Conservation (phyloP, 2,329 filamentous ascomycete species). For the Iodosphaeria phyllophila region DNA sequence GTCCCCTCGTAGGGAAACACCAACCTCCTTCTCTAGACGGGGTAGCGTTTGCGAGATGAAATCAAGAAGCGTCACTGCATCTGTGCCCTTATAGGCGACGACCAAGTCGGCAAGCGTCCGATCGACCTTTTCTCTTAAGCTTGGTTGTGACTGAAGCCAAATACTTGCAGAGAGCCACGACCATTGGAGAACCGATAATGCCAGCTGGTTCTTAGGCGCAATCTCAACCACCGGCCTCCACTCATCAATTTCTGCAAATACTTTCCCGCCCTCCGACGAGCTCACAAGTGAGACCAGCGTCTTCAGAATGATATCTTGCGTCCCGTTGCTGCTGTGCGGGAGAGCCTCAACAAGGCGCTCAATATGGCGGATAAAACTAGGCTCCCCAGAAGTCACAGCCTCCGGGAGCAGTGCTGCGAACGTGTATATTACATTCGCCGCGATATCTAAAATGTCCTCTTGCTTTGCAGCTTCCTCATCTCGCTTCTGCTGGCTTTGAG, state of each 20-base stretch:
- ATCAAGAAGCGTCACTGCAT: constrained; percentile 37
- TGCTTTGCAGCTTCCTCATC: constrained; percentile 15
- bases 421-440: constrained; percentile 41
- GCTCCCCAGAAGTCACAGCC: constrained; percentile 19
- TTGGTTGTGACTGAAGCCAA: constrained; percentile 10
- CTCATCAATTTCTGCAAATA: constrained; percentile 27
- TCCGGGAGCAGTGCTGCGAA: constrained; percentile 39
- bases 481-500: too few relatives aligned
- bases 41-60: constrained; percentile 35
- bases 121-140: constrained; percentile 23
- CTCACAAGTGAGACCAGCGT: constrained; percentile 37
- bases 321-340: constrained; percentile 30
- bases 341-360: constrained; percentile 32
- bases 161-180: constrained; percentile 34
- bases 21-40: constrained; percentile 27
- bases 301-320: constrained; percentile 33
- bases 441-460: constrained; percentile 42
- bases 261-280: constrained; percentile 27
- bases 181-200: constrained; percentile 34
- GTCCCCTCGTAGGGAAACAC: constrained; percentile 5
- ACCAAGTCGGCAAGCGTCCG: constrained; percentile 26
- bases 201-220: constrained; percentile 31
- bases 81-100: constrained; percentile 36
- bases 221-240: constrained; percentile 36
- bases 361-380: constrained; percentile 32